phyloP scores from a whole-genome alignment of 306 rosid species.

The Datisca glomerata region DNA sequence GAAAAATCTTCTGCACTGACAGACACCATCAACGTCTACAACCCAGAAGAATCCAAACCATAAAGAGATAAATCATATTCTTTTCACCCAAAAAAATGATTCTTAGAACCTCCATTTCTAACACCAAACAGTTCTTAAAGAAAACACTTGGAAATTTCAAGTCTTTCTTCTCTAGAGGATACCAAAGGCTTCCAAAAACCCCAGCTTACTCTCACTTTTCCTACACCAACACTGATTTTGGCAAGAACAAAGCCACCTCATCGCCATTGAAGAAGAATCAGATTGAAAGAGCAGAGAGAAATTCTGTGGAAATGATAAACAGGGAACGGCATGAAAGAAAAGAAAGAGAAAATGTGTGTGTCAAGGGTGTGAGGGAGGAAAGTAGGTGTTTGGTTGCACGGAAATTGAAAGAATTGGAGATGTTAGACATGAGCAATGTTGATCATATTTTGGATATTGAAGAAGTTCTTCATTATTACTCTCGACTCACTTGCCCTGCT shows the following conservation, averaged over 20 bases:
- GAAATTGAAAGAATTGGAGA: conserved; percentile 72
- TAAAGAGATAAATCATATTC: too few relatives aligned
- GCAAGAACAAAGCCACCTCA: conserved; percentile 5
- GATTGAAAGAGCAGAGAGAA: conserved; percentile 18
- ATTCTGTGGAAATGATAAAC: conserved; percentile 8
- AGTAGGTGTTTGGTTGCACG: conserved; percentile 34
- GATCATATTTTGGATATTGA: conserved; percentile 77
- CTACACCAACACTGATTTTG: background rate
- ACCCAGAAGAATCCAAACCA: too few relatives aligned
- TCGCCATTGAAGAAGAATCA: conserved; percentile 14
- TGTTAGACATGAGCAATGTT: conserved; percentile 53
- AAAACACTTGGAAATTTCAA: conserved; percentile 58
- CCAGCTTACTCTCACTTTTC: conserved; percentile 9
- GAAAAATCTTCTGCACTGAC: too few relatives aligned
- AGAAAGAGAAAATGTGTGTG: conserved; percentile 16
- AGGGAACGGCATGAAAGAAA: conserved; percentile 13
- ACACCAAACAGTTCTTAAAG: conserved; percentile 64
- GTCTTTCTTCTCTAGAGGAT: conserved; percentile 46
- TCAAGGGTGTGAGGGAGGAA: conserved; percentile 7
- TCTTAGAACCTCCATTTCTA: conserved; percentile 53
- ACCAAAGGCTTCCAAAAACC: conserved; percentile 64
- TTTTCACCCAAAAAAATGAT: too few relatives aligned
- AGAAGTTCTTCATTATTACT: conserved; percentile 82
- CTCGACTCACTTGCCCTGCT: conserved; percentile 65
- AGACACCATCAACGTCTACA: too few relatives aligned